Percentiles rank a stretch among this genome's conserved stretches.
Conservation (phyloP, 768 basidiomycete species). For the Boletus reticulatus region DNA sequence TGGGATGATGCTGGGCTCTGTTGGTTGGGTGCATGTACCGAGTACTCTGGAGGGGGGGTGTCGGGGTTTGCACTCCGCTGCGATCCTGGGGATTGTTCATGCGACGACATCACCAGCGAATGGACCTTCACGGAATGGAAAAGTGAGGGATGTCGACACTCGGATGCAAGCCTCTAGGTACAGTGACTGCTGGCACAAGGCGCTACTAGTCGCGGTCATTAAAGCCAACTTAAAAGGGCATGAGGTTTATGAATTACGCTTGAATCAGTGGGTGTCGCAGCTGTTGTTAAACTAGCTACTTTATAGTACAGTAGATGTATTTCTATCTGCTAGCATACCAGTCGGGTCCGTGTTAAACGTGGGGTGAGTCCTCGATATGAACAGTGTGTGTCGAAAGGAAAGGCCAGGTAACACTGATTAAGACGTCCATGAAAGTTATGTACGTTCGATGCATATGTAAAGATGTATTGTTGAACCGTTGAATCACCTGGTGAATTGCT, state of each 20-base stretch:
- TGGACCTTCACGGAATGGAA: neutral
- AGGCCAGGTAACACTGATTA: neutral
- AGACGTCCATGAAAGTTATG: neutral
- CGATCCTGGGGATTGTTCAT: slow-evolving; percentile 10
- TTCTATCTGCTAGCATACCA: neutral
- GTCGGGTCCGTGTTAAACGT: neutral
- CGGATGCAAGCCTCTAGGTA: neutral
- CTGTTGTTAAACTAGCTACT: neutral
- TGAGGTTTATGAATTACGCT: neutral
- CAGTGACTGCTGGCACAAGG: neutral
- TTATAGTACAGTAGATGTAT: neutral
- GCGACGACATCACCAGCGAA: slow-evolving; percentile 12
- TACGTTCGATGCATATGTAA: neutral
- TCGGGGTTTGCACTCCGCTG: slow-evolving; percentile 26
- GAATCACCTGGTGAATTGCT: neutral
- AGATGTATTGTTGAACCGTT: neutral
- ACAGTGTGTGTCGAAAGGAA: neutral
- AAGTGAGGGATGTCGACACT: neutral
- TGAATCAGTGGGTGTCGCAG: neutral
- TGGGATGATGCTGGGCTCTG: slow-evolving; percentile 17
- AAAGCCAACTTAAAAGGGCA: neutral
- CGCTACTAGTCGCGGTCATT: neutral
- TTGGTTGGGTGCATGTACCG: slow-evolving; percentile 16
- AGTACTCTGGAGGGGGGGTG: slow-evolving; percentile 30
- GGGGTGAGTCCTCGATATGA: neutral